Percentiles rank a stretch among this genome's conserved stretches.
Conservation (phyloP, 768 basidiomycete species). For the Rhizopogon sp. region DNA sequence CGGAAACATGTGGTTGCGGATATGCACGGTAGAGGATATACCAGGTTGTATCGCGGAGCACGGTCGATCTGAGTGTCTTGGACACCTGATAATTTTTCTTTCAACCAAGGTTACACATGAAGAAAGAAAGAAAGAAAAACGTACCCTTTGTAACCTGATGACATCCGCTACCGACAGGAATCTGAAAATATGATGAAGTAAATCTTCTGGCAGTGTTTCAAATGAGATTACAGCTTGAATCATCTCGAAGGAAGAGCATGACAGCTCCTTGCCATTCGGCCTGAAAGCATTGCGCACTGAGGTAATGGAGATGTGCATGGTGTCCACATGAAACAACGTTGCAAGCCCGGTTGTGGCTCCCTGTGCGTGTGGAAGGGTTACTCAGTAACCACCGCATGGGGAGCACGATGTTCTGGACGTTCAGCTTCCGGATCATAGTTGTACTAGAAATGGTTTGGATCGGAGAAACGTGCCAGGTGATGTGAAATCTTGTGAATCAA, state of each 20-base stretch:
- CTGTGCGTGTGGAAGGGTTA: neutral
- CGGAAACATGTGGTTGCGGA: neutral
- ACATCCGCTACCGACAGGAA: neutral
- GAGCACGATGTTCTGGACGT: conserved; percentile 1
- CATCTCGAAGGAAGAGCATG: conserved; percentile 1
- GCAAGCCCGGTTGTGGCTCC: neutral
- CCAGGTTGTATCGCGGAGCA: neutral
- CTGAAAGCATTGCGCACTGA: conserved; percentile 1
- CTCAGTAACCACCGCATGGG: neutral
- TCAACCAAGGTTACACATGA: neutral
- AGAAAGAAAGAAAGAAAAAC: neutral
- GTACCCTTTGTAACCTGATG: neutral
- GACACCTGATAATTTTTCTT: neutral
- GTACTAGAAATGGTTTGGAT: neutral
- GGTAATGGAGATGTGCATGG: conserved; percentile 1
- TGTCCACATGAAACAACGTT: conserved; percentile 1
- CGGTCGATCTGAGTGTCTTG: neutral
- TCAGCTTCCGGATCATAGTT: neutral
- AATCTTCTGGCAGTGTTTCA: neutral
- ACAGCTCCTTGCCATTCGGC: neutral
- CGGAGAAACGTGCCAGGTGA: neutral
- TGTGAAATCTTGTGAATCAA: neutral
- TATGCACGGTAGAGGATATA: neutral
- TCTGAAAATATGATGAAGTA: neutral
- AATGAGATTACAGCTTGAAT: conserved; percentile 1